Evolutionary conservation across 768 basidiomycete species (phyloP), one percentile per base, ranked within the genome.

Genomic region (Tricholoma sp.): DNA sequence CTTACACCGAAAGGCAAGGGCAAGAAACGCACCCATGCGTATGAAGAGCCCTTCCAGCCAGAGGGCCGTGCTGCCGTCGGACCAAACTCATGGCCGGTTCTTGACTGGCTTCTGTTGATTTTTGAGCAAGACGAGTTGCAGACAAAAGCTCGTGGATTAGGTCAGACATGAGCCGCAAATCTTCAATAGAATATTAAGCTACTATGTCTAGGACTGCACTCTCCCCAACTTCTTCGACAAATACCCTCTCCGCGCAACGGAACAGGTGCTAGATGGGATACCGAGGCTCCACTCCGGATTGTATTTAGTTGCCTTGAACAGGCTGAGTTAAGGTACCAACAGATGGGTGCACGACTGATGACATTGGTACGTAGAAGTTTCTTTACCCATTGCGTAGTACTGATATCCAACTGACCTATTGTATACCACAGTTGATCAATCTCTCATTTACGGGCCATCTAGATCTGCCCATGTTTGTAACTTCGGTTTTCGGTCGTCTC

Each of bases 121-220:
- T 89, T 89, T 60, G 88, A 92, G 64, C 80, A 78, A 59, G 88
- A 91, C 57, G 83, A 89, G 61, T 58, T 61, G 9, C 57, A 69
- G 50, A 63, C 64, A 18, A 69, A 71, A 55, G 59, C 61, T 13
- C 67, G 69, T 56, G 74, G 73, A 51, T 64, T 68, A 55, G 69
- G 81, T 80, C 53, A 65, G 74, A 12, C 24, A n/a, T n/a, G 24
- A 45, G 8, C 7, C 1, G 18, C 53, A 42, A 42, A 41, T 36
- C 55, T 7, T 20, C 2, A 24, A 24, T 24, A 32, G 12, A 11
- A 10, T 47, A 12, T 36, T 29, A 51, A 50, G 42, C 32, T 29
- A 42, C 28, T 13, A 49, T 15, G 32, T 15, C 24, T 47, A 63
- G 62, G 61, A 55, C 59, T 60, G 50, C 74, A 79, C 59, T 86